Conservation (phyloP, 2,329 filamentous ascomycete species). For the Aureobasidium namibiae region DNA sequence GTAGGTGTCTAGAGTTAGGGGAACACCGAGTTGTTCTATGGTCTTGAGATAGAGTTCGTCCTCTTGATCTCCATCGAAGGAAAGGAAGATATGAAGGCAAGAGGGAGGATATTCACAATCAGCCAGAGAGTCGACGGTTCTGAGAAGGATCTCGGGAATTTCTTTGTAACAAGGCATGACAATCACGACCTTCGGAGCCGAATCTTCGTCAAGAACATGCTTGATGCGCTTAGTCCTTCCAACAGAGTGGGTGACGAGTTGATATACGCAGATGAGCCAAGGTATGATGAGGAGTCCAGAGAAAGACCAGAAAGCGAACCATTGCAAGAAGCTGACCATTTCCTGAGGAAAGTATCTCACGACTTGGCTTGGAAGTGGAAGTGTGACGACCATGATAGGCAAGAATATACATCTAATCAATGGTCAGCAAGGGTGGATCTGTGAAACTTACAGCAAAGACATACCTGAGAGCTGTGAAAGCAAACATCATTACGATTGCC, state of each 20-base stretch:
- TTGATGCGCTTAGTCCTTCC: constrained; percentile 77
- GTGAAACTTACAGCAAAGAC: constrained; percentile 17
- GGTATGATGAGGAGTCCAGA: constrained; percentile 76
- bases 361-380: constrained; percentile 69
- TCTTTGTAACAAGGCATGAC: constrained; percentile 98
- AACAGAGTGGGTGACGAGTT: constrained; percentile 78
- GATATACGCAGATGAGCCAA: constrained; percentile 89
- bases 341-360: constrained; percentile 61
- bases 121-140: constrained; percentile 83
- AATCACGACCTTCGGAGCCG: constrained; percentile 87
- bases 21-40: constrained; percentile 75
- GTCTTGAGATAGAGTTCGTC: constrained; percentile 85
- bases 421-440: not conserved
- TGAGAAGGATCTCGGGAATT: constrained; percentile 71
- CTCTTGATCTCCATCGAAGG: constrained; percentile 84
- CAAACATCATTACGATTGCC: constrained; percentile 62
- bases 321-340: constrained; percentile 70
- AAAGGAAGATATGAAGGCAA: constrained; percentile 90
- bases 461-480: constrained; percentile 71
- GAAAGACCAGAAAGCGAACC: constrained; percentile 95
- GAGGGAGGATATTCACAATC: constrained; percentile 88
- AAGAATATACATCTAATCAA: constrained; percentile 66
- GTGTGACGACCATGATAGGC: constrained; percentile 87
- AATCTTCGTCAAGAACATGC: constrained; percentile 71
- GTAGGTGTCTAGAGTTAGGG: constrained; percentile 66